A percentile compares a stretch with the other conserved stretches of the same genome.
phyloP scores from a whole-genome alignment of 148 eudicot genomes.

The Rhododendron williamsianum region DNA sequence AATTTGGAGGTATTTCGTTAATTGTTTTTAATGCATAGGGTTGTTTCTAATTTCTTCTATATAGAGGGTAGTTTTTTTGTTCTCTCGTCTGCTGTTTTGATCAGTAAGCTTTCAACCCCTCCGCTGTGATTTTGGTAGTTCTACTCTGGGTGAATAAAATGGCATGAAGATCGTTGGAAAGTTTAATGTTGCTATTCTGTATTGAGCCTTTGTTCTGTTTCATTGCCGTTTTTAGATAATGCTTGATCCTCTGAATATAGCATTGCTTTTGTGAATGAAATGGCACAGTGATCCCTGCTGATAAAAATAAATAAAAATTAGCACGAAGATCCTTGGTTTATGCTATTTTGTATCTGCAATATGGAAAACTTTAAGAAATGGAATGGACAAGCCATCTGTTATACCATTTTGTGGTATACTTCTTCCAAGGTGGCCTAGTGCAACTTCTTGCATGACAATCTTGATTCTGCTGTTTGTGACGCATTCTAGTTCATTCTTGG shows the following conservation, averaged over 20 bases:
- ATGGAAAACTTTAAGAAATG: not conserved
- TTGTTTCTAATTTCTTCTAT: not conserved
- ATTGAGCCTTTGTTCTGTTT: not conserved
- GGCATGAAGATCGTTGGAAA: not conserved
- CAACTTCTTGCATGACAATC: not conserved
- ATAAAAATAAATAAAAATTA: not conserved
- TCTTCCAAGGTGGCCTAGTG: not conserved
- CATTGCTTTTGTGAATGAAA: not conserved
- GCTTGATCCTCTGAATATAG: not conserved
- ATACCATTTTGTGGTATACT: not conserved
- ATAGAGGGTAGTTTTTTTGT: not conserved
- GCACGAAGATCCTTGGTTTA: not conserved
- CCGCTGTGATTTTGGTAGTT: not conserved
- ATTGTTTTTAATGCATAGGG: not conserved
- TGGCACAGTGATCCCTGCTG: not conserved
- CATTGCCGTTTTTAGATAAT: not conserved
- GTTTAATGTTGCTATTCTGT: not conserved
- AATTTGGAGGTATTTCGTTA: constrained; percentile 75
- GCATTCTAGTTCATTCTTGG: not conserved
- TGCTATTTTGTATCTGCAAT: not conserved
- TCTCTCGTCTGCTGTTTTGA: not conserved
- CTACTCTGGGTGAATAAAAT: not conserved
- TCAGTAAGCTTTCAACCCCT: not conserved
- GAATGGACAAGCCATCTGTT: not conserved
- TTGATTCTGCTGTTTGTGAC: not conserved